Conservation (phyloP, 1,284 basidiomycete species). For the Rhizoctonia solani region DNA sequence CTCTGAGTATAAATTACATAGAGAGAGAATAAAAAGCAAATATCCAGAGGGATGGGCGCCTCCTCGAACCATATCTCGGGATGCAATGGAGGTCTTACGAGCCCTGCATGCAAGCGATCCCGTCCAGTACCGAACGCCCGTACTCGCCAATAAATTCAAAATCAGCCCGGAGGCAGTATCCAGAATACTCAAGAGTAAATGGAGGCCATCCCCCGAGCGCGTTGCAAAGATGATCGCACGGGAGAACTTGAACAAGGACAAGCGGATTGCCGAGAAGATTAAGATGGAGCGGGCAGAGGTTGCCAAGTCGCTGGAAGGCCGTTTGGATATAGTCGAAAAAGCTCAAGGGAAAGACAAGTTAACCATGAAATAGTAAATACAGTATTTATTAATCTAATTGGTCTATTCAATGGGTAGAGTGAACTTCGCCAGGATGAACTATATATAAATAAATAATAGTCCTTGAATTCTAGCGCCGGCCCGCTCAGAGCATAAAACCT, state of each 20-base stretch:
- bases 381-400: constrained; percentile 5
- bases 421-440: constrained; percentile 12
- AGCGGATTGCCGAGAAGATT: constrained; percentile 48
- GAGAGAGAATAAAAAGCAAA: constrained; percentile 57
- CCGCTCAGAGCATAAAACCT: constrained; percentile 16
- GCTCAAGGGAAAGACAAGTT: neutral
- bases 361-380: neutral
- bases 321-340: neutral
- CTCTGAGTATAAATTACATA: constrained; percentile 58
- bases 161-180: constrained; percentile 86
- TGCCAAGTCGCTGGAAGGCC: constrained; percentile 7
- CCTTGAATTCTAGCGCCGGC: constrained; percentile 13
- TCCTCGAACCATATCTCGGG: constrained; percentile 83
- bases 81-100: constrained; percentile 86
- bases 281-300: neutral
- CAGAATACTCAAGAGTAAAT: constrained; percentile 81
- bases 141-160: constrained; percentile 77
- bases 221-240: constrained; percentile 41
- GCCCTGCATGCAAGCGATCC: constrained; percentile 73
- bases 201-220: constrained; percentile 57
- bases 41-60: constrained; percentile 86
- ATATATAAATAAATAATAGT: constrained; percentile 1
- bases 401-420: constrained; percentile 14
- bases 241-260: constrained; percentile 64
- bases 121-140: constrained; percentile 65